Base-by-base conservation (phyloP, 768 basidiomycete genomes). In the Pulveroboletus frians region DNA sequence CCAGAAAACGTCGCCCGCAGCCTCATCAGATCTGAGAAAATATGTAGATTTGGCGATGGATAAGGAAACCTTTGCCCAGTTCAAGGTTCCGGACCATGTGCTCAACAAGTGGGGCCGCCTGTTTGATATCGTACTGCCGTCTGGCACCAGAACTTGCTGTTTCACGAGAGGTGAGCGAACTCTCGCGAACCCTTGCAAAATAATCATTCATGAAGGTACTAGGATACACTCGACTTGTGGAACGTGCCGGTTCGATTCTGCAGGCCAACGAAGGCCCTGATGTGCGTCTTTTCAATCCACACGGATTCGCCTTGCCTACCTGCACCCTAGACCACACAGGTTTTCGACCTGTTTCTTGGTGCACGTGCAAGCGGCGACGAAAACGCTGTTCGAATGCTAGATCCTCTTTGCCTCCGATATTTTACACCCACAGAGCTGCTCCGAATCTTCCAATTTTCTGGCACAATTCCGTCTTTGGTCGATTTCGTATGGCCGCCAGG, bases 201-300 rank as follows among this genome's bases (percentile, higher is more conserved):
- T 5, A 3, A 17, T 23, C 36, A 26, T 36, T 23, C 21, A 52
- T 35, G 10, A n/a, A 31, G 18, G 41, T 26, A n/a, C 5, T 47
- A 87, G 87, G 85, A 3, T 90, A 90, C 57, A 84, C 85, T 0
- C 83, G 77, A 48, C 72, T 90, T 10, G 86, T 88, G 3, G 87
- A 90, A 68, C 75, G 89, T 20, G 68, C 85, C 4, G 89, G 88
- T 5, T 91, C 88, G 5, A 78, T 91, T 35, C 65, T 91, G 13
- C 89, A 91, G 64, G 74, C 76, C 69, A 84, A 84, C 44, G 80
- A 84, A 61, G 61, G 60, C 10, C 72, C 86, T 4, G 79, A 89
- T 64, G 89, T 88, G 51, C 40, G 71, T 47, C 47, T 35, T 2
- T 23, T 47, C 34, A 27, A 42, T 30, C 23, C 21, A 8, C 26